A percentile compares a stretch with the other conserved stretches of the same genome.
Conservation (phyloP, 495 filamentous ascomycete genomes). For the Penicillium antarcticum region DNA sequence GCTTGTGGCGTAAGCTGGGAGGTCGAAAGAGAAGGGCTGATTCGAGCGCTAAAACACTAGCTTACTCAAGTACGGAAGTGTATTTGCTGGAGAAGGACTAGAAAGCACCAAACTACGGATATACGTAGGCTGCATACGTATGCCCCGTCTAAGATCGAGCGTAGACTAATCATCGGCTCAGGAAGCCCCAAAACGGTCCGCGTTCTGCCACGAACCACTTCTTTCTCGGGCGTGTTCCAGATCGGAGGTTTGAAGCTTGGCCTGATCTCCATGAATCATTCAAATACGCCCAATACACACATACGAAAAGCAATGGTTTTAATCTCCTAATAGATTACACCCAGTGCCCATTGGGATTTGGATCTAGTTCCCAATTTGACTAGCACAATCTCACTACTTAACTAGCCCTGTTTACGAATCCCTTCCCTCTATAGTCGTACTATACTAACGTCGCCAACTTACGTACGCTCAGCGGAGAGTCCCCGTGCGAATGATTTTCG, state of each 20-base stretch:
- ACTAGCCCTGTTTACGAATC: too few species aligned
- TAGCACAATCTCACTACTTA: too few species aligned
- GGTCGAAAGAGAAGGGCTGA: slow-evolving; percentile 18
- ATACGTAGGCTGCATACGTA: slow-evolving; percentile 32
- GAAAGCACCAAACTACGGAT: slow-evolving; percentile 8
- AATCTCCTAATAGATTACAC: too few species aligned
- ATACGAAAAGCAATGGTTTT: background rate
- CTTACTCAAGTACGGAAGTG: slow-evolving; percentile 9
- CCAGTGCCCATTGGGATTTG: too few species aligned
- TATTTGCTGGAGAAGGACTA: slow-evolving; percentile 12
- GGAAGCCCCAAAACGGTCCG: slow-evolving; percentile 9
- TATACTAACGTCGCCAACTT: slow-evolving; percentile 12
- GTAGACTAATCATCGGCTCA: slow-evolving; percentile 20
- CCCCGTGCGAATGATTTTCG: slow-evolving; percentile 12
- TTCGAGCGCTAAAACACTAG: slow-evolving; percentile 9
- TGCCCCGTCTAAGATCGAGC: slow-evolving; percentile 10
- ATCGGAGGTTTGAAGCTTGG: slow-evolving; percentile 20
- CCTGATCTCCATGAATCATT: slow-evolving; percentile 9
- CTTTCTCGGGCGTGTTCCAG: slow-evolving; percentile 8
- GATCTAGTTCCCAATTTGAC: too few species aligned
- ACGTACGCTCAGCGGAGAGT: slow-evolving; percentile 21
- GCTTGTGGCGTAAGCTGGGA: slow-evolving; percentile 22
- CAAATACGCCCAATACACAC: background rate
- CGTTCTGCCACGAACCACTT: slow-evolving; percentile 3
- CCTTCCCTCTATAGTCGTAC: background rate